Evolutionary conservation across 1,139 yeast genomes (phyloP), one percentile per base, ranked within the genome.

Genomic region (Magnusiomyces suaveolens): DNA sequence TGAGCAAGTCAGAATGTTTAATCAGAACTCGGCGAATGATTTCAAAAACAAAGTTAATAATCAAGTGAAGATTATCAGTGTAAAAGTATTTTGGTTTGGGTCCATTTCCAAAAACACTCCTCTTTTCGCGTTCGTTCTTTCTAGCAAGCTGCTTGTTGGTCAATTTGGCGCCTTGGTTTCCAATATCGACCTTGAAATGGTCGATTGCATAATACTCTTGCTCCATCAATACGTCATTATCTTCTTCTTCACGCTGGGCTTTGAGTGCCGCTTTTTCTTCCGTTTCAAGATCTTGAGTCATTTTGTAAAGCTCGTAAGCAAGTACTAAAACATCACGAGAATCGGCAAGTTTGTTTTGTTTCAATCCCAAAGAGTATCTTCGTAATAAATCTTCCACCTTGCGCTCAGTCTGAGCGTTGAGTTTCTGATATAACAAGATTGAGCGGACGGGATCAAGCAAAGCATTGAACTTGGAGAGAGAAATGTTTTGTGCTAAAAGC

Each of bases 321-420:
- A 92, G 73, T 18, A 80, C 73, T 52, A 92, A 73, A 50, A 87
- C 81, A 21, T 81, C 83, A 20, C 77, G 75, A 1, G 83, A 73
- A 0, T 88, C 75, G 55, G 80, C 81, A 46, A 77, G 79, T 1
- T 64, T 63, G 65, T 92, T 92, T 60, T 78, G 83, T 62, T 82
- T 80, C 56, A 92, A 72, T 38, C 98, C 99, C 33, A 81, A 71
- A 0, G 95, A 78, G 63, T 84, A 80, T 60, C 95, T 78, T 66
- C 87, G 78, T 60, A 90, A 68, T 43, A 92, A 72, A 63, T 89
- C 96, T 61, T 86, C 92, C 47, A 90, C 72, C 64, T 87, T 88
- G 56, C 80, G 80, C 66, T 86, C 92, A 23, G 82, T 79, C 64
- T 81, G 86, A 60, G 81, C 72, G 3, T 84, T 79, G 12, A 89